Conservation (phyloP, 2,329 filamentous ascomycete species). For the Thielaviopsis cerberus region DNA sequence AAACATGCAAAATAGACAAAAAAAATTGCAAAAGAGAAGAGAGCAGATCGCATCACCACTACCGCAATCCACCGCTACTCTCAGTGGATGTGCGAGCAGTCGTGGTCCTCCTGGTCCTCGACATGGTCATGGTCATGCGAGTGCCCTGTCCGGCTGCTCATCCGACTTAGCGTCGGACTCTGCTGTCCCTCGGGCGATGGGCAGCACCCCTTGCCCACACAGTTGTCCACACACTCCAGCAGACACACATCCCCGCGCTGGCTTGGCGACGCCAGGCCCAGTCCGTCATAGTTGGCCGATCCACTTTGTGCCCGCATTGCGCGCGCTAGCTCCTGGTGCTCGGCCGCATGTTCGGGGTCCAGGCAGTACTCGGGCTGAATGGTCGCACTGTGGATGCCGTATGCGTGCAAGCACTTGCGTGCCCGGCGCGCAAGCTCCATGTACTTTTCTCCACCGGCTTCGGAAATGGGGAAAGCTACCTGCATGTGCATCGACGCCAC, state of each 20-base stretch:
- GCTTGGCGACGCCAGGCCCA: conserved; percentile 17
- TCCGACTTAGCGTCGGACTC: conserved; percentile 8
- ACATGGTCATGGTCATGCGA: conserved; percentile 7
- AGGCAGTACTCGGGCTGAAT: conserved; percentile 82
- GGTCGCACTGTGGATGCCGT: conserved; percentile 90
- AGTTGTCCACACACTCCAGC: conserved; percentile 33
- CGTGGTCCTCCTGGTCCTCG: conserved; percentile 4
- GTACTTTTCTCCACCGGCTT: conserved; percentile 59
- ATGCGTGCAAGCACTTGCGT: conserved; percentile 75
- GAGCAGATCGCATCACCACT: too few relatives aligned
- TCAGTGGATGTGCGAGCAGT: conserved; percentile 7
- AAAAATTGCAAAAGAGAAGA: neutral
- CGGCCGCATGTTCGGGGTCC: conserved; percentile 27
- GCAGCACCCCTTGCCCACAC: conserved; percentile 28
- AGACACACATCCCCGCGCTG: conserved; percentile 23
- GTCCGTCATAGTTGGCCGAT: conserved; percentile 15
- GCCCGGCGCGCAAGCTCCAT: conserved; percentile 77
- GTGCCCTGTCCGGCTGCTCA: conserved; percentile 3
- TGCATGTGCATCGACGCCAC: conserved; percentile 88
- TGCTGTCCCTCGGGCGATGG: conserved; percentile 11
- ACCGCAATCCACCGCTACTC: neutral
- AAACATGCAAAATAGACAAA: neutral
- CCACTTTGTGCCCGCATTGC: conserved; percentile 22
- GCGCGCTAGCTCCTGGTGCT: conserved; percentile 21
- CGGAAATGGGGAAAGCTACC: conserved; percentile 74